Percentiles rank a stretch among this genome's conserved stretches.
These are phyloP conservation scores for Inonotus obliquus DNA, from an alignment of 1,284 basidiomycete species.

Conservation along the genomic window DNA sequence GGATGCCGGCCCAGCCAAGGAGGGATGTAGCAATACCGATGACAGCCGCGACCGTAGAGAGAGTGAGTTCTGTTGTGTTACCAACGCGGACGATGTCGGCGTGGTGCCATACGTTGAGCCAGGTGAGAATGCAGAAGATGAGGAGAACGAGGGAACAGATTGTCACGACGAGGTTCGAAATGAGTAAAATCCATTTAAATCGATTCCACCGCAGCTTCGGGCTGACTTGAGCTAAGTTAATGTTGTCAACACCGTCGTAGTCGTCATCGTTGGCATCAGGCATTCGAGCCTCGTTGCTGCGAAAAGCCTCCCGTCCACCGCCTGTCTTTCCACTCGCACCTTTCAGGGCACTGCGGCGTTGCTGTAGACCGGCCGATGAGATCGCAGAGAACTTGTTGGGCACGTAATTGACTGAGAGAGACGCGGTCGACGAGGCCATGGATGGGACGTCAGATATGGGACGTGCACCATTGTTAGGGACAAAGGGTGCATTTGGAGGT, in stretches of 20 bases:
- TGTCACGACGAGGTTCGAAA: slow-evolving; percentile 46
- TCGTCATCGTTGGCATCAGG: slow-evolving; percentile 52
- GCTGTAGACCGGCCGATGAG: slow-evolving; percentile 39
- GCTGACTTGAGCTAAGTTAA: slow-evolving; percentile 34
- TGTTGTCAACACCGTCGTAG: slow-evolving; percentile 42
- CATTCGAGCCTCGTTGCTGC: slow-evolving; percentile 41
- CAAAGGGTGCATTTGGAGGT: slow-evolving; percentile 1
- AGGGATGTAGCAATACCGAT: slow-evolving; percentile 50
- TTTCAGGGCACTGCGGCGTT: slow-evolving; percentile 25
- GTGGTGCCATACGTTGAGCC: slow-evolving; percentile 54
- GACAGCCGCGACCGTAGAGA: slow-evolving; percentile 49
- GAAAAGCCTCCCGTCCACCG: slow-evolving; percentile 52
- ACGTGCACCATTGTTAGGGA: not conserved
- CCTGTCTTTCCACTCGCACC: slow-evolving; percentile 39
- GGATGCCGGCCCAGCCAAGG: slow-evolving; percentile 56
- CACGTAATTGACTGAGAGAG: slow-evolving; percentile 52
- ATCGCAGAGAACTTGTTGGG: slow-evolving; percentile 53
- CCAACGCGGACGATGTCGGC: slow-evolving; percentile 55
- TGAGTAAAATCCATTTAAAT: slow-evolving; percentile 57
- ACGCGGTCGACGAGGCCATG: slow-evolving; percentile 18
- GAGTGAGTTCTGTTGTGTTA: slow-evolving; percentile 49
- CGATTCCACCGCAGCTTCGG: slow-evolving; percentile 50
- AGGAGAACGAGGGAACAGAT: slow-evolving; percentile 45
- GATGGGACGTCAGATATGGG: slow-evolving; percentile 2
- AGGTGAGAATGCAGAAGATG: slow-evolving; percentile 50